Evolutionary conservation across 305 asterid species (phyloP), one percentile per base, ranked within the genome.

Genomic region (Nicotiana rustica): DNA sequence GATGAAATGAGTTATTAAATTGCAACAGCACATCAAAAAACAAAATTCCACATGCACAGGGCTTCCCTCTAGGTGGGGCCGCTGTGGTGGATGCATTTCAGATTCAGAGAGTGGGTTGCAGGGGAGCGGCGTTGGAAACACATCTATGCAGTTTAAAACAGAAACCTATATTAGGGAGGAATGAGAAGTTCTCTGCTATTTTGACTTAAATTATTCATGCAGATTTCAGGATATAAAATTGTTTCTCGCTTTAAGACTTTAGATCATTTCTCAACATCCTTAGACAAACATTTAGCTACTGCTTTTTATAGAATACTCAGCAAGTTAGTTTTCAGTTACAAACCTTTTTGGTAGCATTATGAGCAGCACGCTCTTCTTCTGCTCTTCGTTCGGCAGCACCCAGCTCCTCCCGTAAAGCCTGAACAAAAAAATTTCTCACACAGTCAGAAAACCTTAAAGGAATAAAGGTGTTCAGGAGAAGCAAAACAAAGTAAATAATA

Each of bases 281-380:
- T 31, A 65, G 33, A 76, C n/a, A 55, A 15, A n/a, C 12, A 52
- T 52, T 49, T 10, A 33, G 68, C 69, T 33, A 12, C 77, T 35
- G 13, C 78, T 4, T 67, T 67, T 31, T 52, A 81, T 25, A 25
- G 65, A 76, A 76, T 76, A 14, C 80, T 76, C 66, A 76, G 52
- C 7, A 55, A 76, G 31, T 10, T 10, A 77, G 57, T 44, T 55
- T 60, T 66, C 56, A 35, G 67, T 49, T 67, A 83, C 82, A 66
- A 84, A 97, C 99, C 99, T 92, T 90, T 89, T 95, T 97, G 67
- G 93, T 88, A 83, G 97, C 90, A 87, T 85, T 95, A 87, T 97
- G 98, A 56, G 99, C 93, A 89, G 97, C 89, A 88, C 84, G 99
- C 91, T 97, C 99, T 85, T 97, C 99, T 86, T 97, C 99, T 76